These are phyloP conservation scores for Suhomyces emberorum DNA, from an alignment of 805 yeast genomes.

Conservation along the genomic window DNA sequence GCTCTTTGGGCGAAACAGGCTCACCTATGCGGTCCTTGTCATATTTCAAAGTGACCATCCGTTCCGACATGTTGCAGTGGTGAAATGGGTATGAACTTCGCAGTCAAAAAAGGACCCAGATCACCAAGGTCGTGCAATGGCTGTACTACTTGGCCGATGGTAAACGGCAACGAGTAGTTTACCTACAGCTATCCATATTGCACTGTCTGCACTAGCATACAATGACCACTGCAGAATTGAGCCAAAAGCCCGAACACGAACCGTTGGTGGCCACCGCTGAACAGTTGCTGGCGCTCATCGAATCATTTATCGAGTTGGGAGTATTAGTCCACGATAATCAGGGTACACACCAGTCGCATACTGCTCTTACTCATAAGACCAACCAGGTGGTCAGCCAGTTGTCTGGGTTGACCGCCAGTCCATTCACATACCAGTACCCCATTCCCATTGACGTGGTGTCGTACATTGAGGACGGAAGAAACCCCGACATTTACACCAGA, in stretches of 20 bases:
- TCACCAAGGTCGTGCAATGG: conserved; percentile 3
- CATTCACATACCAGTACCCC: conserved; percentile 36
- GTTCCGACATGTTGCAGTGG: not conserved
- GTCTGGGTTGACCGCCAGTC: conserved; percentile 30
- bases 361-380: conserved; percentile 38
- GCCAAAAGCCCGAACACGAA: conserved; percentile 17
- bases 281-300: conserved; percentile 36
- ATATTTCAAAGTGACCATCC: not conserved
- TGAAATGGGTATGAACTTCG: not conserved
- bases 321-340: conserved; percentile 91
- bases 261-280: conserved; percentile 22
- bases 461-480: conserved; percentile 93
- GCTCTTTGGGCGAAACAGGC: too few relatives aligned
- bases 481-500: conserved; percentile 94
- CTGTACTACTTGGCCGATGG: too few relatives aligned
- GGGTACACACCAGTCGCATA: conserved; percentile 76
- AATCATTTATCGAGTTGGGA: conserved; percentile 84
- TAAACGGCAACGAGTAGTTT: too few relatives aligned
- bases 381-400: conserved; percentile 42
- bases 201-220: too few relatives aligned
- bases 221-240: conserved; percentile 24
- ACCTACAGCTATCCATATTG: too few relatives aligned
- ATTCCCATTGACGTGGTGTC: conserved; percentile 83
- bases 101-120: conserved; percentile 1
- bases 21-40: conserved; percentile 1